A percentile compares a stretch with the other conserved stretches of the same genome.
Conservation (phyloP, 140 eudicot genomes). For the Cichorium intybus region DNA sequence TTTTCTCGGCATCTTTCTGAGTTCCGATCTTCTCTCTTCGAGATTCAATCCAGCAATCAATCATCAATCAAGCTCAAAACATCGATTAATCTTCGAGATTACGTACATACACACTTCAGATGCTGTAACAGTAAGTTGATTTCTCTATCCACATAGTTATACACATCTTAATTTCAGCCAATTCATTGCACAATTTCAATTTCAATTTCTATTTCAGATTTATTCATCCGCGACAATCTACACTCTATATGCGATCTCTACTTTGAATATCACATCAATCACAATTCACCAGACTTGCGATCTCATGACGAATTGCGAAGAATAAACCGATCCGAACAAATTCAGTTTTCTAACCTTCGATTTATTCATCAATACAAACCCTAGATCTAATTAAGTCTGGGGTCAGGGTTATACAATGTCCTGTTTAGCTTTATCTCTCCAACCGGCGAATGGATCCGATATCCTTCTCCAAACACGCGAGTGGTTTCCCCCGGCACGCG, state of each 20-base stretch:
- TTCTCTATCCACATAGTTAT: conserved; percentile 1
- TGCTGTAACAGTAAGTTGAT: conserved; percentile 23
- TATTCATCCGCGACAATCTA: not conserved
- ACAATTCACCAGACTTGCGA: not conserved
- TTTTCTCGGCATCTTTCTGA: not conserved
- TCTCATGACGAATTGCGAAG: not conserved
- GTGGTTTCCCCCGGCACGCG: conserved; percentile 97
- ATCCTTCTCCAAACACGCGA: conserved; percentile 93
- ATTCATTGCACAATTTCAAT: conserved; percentile 6
- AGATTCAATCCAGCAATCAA: conserved; percentile 18
- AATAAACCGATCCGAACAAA: conserved; percentile 9
- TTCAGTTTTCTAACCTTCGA: not conserved
- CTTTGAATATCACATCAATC: not conserved
- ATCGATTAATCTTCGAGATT: conserved; percentile 11
- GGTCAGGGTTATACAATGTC: conserved; percentile 51
- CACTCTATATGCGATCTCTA: conserved; percentile 14
- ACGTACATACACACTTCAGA: conserved; percentile 10
- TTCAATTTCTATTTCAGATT: conserved; percentile 18
- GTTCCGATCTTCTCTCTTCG: conserved; percentile 1
- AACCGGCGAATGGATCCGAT: conserved; percentile 92
- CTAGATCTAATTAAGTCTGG: conserved; percentile 17
- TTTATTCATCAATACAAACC: conserved; percentile 6
- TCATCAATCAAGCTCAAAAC: conserved; percentile 14
- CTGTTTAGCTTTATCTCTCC: conserved; percentile 84
- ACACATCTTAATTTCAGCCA: conserved; percentile 6